Base-by-base conservation (phyloP, 1,284 basidiomycete genomes). In the Pyrrhoderma lamaoense region DNA sequence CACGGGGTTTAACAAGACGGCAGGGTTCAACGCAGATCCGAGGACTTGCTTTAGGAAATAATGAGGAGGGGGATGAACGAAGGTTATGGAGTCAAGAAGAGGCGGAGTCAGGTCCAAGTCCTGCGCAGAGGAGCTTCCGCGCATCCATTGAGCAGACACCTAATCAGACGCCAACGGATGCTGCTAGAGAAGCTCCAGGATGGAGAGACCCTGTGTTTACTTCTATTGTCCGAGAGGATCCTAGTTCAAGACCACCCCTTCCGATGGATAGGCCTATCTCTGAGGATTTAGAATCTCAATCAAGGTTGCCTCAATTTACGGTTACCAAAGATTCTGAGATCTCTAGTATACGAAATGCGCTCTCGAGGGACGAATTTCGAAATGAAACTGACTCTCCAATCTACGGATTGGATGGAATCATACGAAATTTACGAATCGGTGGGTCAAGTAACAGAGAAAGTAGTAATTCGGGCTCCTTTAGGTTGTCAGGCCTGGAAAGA, bases 351-450 rank as follows among this genome's bases (percentile, higher is more conserved):
- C 27, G 27, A 31, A 31, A 11, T 5, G 27, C 11, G 27, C 5
- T 31, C 11, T 18, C 22, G 8, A 40, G 14, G 46, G 49, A 22
- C 34, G 16, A 21, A 39, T 60, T 49, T 23, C 39, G 54, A 31
- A 54, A 37, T 19, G 25, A 34, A 16, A 51, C 65, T 25, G 67
- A 70, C 45, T 77, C 76, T 7, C 76, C 76, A 1, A 62, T 78
- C 3, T 77, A 76, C 53, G 73, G 74, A 22, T 64, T 78, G 21
- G 64, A 72, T 37, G 72, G 73, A 7, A 69, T 71, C 44, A 59
- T 70, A 21, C 42, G 54, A 23, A 57, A 45, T n/a, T 31, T 52
- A 27, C 46, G 45, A 40, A 23, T 27, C 11, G 51, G 37, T 18
- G 38, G n/a, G 7, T 5, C 38, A 22, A 18, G 16, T 18, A 14